Evolutionary conservation across 2,329 filamentous ascomycete species (phyloP).

Genomic region (Diaporthe aspalathi): DNA sequence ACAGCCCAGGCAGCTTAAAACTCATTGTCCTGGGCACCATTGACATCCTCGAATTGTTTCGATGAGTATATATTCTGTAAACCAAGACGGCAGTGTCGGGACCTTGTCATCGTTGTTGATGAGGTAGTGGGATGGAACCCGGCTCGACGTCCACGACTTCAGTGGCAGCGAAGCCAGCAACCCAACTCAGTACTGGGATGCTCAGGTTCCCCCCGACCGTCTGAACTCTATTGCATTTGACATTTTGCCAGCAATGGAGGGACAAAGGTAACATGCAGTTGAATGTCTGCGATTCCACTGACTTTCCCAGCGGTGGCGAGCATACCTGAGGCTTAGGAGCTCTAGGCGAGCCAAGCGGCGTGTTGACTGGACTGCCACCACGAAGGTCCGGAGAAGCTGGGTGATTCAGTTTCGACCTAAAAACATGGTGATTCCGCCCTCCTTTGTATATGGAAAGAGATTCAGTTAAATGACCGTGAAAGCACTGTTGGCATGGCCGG

Average conservation of each 20-base stretch:
- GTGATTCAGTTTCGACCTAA: background rate
- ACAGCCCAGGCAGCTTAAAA: background rate
- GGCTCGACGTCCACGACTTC: background rate
- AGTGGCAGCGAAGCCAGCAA: background rate
- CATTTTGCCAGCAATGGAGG: background rate
- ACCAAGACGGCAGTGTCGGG: background rate
- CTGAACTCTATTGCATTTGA: background rate
- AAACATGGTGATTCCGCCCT: background rate
- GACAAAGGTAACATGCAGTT: background rate
- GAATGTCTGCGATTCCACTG: background rate
- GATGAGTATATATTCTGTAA: background rate
- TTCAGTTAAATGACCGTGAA: background rate
- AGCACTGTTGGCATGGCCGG: background rate
- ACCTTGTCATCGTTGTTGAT: background rate
- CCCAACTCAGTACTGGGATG: background rate
- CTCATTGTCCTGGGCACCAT: background rate
- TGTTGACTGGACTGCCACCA: background rate
- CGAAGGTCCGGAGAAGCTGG: background rate
- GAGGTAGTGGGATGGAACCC: background rate
- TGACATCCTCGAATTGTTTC: background rate
- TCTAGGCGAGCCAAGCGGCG: background rate
- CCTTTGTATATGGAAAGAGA: background rate
- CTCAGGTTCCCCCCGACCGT: background rate
- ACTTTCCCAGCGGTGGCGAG: background rate
- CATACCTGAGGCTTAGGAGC: background rate